Evolutionary conservation across 352 stramenopile species (phyloP).

Genomic region (Phytopythium sindhum): DNA sequence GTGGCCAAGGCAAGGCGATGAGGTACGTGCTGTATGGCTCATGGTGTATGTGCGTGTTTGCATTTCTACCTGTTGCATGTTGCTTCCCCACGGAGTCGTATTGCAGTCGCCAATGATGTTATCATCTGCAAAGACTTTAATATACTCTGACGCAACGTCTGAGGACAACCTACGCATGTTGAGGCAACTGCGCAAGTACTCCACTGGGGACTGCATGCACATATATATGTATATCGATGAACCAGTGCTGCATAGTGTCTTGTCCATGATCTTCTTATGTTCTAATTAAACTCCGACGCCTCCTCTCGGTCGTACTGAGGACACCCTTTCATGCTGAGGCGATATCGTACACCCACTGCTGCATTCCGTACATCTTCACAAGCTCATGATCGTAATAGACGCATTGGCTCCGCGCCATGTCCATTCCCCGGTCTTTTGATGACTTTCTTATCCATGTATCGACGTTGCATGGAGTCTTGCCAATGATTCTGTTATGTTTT

Average conservation of each 20-base stretch:
- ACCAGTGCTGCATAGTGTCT: slow-evolving; percentile 4
- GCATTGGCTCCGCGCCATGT: no score
- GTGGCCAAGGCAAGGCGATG: not conserved
- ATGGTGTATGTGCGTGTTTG: slow-evolving; percentile 7
- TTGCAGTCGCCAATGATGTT: slow-evolving; percentile 39
- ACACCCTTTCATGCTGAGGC: slow-evolving; percentile 5
- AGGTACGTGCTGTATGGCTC: slow-evolving; percentile 14
- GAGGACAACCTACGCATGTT: slow-evolving; percentile 52
- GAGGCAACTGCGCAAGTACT: slow-evolving; percentile 27
- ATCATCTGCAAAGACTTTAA: slow-evolving; percentile 74
- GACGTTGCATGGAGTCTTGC: slow-evolving; percentile 6
- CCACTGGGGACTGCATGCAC: not conserved
- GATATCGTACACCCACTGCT: no score
- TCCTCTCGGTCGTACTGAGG: slow-evolving; percentile 9
- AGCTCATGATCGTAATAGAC: no score
- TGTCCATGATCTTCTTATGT: slow-evolving; percentile 23
- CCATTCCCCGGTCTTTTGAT: no score
- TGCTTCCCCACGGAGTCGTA: not conserved
- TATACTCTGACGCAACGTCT: slow-evolving; percentile 72
- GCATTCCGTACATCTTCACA: not conserved
- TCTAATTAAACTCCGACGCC: slow-evolving; percentile 31
- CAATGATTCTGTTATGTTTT: slow-evolving; percentile 26
- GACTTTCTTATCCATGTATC: no score
- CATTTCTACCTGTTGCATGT: slow-evolving; percentile 7
- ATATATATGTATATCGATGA: not conserved